A percentile compares a stretch with the other conserved stretches of the same genome.
These are phyloP conservation scores for Xylaria sp. DNA, from an alignment of 2,329 filamentous ascomycete genomes.

Conservation along the genomic window DNA sequence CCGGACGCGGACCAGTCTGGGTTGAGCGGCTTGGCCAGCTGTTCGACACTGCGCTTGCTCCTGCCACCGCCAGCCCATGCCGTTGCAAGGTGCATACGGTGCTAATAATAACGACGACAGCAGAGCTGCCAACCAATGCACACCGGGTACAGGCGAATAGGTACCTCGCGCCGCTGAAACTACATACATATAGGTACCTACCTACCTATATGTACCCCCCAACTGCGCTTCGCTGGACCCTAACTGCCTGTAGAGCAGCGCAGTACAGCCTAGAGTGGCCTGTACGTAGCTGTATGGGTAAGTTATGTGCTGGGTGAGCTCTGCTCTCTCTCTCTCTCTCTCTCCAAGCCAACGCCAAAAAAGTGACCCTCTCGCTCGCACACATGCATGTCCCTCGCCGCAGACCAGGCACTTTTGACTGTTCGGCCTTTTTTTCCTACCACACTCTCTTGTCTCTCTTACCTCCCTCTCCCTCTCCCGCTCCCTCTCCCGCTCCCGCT, in stretches of 20 bases:
- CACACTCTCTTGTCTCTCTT: constrained; percentile 31
- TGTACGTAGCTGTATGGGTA: neutral
- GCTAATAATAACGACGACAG: neutral
- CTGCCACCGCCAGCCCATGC: neutral
- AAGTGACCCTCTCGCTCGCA: constrained; percentile 42
- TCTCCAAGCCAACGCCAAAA: constrained; percentile 35
- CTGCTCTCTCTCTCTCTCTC: constrained; percentile 4
- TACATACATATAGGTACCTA: too few species aligned
- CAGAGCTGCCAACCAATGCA: neutral
- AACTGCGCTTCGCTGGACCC: neutral
- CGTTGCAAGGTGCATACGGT: constrained; percentile 2
- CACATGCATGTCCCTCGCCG: constrained; percentile 32
- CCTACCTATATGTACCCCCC: too few species aligned
- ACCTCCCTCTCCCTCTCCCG: constrained; percentile 31
- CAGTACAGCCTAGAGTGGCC: neutral
- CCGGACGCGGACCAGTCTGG: constrained; percentile 42
- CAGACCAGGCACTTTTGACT: constrained; percentile 26
- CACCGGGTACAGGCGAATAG: neutral
- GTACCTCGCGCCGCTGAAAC: constrained; percentile 9
- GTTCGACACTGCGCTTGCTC: constrained; percentile 4
- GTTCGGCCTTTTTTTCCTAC: constrained; percentile 33
- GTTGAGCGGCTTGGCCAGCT: constrained; percentile 23
- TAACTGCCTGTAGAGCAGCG: neutral
- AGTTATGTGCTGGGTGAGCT: constrained; percentile 8
- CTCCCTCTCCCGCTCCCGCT: constrained; percentile 12